Evolutionary conservation across 495 filamentous ascomycete species (phyloP).

Genomic region (Neurospora sp.): DNA sequence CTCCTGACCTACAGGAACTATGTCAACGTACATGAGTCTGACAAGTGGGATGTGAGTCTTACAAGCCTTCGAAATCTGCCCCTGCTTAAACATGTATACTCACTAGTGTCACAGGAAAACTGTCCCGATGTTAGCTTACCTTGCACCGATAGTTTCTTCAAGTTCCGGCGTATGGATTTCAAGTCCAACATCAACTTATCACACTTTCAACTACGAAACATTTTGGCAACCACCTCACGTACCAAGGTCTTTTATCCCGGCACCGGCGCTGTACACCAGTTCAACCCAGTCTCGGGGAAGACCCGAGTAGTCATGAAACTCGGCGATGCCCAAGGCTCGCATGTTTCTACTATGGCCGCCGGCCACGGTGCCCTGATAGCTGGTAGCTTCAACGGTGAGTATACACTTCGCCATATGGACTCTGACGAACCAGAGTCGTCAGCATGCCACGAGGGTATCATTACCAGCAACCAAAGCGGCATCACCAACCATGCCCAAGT

Average conservation of each 20-base stretch:
- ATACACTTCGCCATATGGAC: conserved; percentile 52
- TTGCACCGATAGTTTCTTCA: conserved; percentile 50
- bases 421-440: conserved; percentile 27
- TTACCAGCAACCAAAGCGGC: conserved; percentile 57
- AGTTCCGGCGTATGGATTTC: conserved; percentile 62
- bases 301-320: conserved; percentile 53
- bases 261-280: conserved; percentile 44
- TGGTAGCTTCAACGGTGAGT: conserved; percentile 76
- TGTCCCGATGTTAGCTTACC: conserved; percentile 26
- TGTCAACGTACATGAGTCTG: conserved; percentile 32
- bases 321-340: conserved; percentile 34
- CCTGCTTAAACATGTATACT: background rate
- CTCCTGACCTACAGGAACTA: conserved; percentile 49
- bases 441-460: conserved; percentile 47
- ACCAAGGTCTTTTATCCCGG: conserved; percentile 71
- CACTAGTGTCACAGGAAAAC: conserved; percentile 11
- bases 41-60: conserved; percentile 27
- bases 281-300: conserved; percentile 41
- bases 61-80: conserved; percentile 2
- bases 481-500: conserved; percentile 86
- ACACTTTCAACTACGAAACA: conserved; percentile 86
- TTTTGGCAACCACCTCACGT: conserved; percentile 62
- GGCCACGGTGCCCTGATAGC: conserved; percentile 60
- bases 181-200: conserved; percentile 52
- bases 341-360: conserved; percentile 64